These are phyloP conservation scores for Effrenium voratum DNA, from an alignment of 73 alveolate species.

Conservation along the genomic window DNA sequence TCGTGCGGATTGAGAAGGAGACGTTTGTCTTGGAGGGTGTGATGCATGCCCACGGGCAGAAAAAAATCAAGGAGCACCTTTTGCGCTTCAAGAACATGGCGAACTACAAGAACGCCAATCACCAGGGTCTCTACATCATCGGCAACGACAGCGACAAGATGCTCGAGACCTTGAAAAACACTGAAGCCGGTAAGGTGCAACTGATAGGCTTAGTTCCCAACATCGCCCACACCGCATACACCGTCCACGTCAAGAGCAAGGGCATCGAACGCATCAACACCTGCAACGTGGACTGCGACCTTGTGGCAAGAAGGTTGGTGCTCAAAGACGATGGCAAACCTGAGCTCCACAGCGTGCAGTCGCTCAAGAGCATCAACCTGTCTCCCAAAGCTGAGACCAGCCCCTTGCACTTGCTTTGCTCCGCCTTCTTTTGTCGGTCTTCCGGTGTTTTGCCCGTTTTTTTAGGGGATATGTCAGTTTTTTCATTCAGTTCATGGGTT, in stretches of 20 bases:
- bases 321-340: constrained; percentile 87
- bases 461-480: too few relatives aligned
- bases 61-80: neutral
- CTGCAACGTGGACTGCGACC: constrained; percentile 77
- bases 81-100: neutral
- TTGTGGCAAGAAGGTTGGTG: constrained; percentile 73
- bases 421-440: too few relatives aligned
- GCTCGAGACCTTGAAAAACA: constrained; percentile 20
- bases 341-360: neutral
- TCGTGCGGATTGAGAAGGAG: neutral
- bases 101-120: constrained; percentile 10
- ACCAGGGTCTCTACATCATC: constrained; percentile 39
- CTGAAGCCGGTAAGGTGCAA: neutral
- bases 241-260: constrained; percentile 84
- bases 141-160: constrained; percentile 21
- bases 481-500: neutral
- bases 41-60: neutral
- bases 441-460: neutral
- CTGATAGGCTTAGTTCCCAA: constrained; percentile 2
- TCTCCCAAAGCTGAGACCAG: neutral
- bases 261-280: constrained; percentile 73
- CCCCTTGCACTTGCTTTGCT: neutral
- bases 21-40: constrained; percentile 12
- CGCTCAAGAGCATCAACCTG: neutral
- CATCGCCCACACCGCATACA: constrained; percentile 68